Conservation (phyloP, 495 filamentous ascomycete species). For the Xylaria grammica region DNA sequence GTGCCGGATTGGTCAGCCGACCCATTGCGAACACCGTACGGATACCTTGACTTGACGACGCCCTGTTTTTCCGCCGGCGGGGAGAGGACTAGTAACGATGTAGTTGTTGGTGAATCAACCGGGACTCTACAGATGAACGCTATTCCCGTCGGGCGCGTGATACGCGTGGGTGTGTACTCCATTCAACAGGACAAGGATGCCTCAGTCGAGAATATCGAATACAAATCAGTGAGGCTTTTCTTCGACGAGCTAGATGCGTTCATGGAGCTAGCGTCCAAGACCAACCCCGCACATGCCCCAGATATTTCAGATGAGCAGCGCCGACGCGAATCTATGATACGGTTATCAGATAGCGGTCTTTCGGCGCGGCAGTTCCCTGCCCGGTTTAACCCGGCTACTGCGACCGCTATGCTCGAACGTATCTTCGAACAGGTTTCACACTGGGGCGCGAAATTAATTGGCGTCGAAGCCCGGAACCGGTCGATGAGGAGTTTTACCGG, state of each 20-base stretch:
- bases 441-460: not conserved
- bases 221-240: not conserved
- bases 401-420: not conserved
- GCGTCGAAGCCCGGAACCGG: not conserved
- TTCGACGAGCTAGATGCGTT: slow-evolving; percentile 1
- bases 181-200: not conserved
- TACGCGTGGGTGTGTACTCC: not conserved
- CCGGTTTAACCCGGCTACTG: not conserved
- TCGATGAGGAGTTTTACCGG: not conserved
- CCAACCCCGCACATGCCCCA: not conserved
- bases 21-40: not conserved
- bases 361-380: slow-evolving; percentile 5
- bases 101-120: slow-evolving; percentile 6
- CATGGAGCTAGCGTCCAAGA: not conserved
- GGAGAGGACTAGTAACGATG: not conserved
- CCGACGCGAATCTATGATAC: not conserved
- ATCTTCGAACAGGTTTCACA: not conserved
- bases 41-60: slow-evolving; percentile 8
- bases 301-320: not conserved
- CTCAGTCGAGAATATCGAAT: slow-evolving; percentile 4
- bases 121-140: slow-evolving; percentile 4
- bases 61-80: slow-evolving; percentile 2
- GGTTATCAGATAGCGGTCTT: slow-evolving; percentile 8
- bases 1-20: slow-evolving; percentile 11
- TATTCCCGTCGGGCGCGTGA: not conserved